These are phyloP conservation scores for Mimosa pudica DNA, from an alignment of 306 rosid species.

Conservation along the genomic window DNA sequence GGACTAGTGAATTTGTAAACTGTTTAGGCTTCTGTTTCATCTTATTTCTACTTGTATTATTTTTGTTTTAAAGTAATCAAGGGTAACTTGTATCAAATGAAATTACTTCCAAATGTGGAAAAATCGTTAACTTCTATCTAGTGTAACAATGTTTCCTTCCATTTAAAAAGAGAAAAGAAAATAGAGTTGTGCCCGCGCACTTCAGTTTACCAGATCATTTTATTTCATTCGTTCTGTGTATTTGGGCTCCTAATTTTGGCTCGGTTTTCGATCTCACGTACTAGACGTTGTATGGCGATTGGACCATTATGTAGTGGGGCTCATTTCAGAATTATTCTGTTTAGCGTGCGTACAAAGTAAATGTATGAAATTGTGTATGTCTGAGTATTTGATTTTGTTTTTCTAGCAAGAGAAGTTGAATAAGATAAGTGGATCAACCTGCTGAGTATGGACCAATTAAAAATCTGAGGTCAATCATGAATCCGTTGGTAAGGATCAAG, in stretches of 20 bases:
- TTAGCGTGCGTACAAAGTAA: background rate
- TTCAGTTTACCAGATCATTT: too few relatives aligned
- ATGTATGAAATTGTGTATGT: background rate
- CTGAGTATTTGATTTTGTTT: background rate
- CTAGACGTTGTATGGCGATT: background rate
- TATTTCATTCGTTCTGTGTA: too few relatives aligned
- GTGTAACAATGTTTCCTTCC: background rate
- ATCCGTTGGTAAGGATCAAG: background rate
- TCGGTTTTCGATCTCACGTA: background rate
- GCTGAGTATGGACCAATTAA: background rate
- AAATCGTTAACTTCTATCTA: background rate
- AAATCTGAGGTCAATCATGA: background rate
- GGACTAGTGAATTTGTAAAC: background rate
- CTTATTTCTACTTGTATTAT: background rate
- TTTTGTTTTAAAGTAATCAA: too few relatives aligned
- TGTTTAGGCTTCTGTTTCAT: background rate
- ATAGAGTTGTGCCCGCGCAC: too few relatives aligned
- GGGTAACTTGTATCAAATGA: background rate
- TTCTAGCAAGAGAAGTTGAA: background rate
- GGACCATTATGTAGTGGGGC: background rate
- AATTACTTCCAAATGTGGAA: background rate
- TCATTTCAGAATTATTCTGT: background rate
- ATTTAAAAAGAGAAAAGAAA: too few relatives aligned
- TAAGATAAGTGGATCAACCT: background rate
- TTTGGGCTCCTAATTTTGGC: background rate